Evolutionary conservation across 2,329 filamentous ascomycete species (phyloP).

Genomic region (Verticillium tricorpus): DNA sequence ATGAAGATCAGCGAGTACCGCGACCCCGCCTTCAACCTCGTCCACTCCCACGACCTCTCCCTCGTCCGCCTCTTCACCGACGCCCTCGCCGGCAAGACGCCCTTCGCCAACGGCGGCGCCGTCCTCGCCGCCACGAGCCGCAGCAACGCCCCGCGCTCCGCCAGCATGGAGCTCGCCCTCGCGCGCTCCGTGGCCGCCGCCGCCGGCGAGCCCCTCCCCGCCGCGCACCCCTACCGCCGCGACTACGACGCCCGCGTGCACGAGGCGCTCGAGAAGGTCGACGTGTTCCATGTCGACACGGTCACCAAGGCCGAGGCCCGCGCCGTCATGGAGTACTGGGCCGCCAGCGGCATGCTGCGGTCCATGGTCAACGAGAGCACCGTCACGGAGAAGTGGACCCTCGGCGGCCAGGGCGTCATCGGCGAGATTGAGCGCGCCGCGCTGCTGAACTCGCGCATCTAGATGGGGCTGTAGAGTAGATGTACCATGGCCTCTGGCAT

Average conservation of each 20-base stretch:
- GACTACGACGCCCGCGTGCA: conserved; percentile 55
- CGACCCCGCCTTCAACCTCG: conserved; percentile 61
- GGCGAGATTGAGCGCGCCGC: conserved; percentile 76
- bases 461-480: not conserved
- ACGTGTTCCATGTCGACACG: conserved; percentile 57
- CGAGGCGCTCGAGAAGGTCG: conserved; percentile 43
- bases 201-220: conserved; percentile 29
- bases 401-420: conserved; percentile 76
- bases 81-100: conserved; percentile 57
- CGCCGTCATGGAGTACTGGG: conserved; percentile 89
- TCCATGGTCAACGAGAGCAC: conserved; percentile 63
- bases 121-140: conserved; percentile 70
- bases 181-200: conserved; percentile 43
- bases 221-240: conserved; percentile 48
- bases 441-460: conserved; percentile 20
- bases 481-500: not conserved
- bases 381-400: conserved; percentile 78
- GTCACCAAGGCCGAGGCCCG: conserved; percentile 71
- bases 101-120: conserved; percentile 69
- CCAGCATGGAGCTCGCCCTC: conserved; percentile 66
- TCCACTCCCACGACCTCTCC: conserved; percentile 83
- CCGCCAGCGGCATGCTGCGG: conserved; percentile 74
- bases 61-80: conserved; percentile 72
- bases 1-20: conserved; percentile 78
- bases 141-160: conserved; percentile 62